phyloP scores from a whole-genome alignment of 805 yeast genomes.

The Barnettozyma pratensis region DNA sequence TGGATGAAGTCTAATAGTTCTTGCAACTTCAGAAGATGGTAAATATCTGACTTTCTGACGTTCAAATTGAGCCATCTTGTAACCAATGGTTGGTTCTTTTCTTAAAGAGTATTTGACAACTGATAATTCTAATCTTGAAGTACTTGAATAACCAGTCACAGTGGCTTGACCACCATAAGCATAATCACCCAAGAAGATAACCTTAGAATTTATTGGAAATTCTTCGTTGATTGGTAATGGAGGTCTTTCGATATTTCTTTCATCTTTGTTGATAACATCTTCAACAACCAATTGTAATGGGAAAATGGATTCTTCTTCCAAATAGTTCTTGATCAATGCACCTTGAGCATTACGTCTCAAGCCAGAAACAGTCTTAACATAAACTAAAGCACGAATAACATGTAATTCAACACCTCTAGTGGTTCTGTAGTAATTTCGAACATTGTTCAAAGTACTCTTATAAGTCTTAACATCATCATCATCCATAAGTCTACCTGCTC shows the following conservation, averaged over 20 bases:
- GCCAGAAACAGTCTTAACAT: constrained; percentile 76
- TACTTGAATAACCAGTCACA: constrained; percentile 53
- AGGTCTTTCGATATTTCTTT: constrained; percentile 63
- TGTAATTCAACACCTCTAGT: constrained; percentile 61
- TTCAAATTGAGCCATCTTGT: constrained; percentile 54
- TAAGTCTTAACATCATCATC: constrained; percentile 44
- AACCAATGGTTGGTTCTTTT: constrained; percentile 64
- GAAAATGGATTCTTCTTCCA: constrained; percentile 44
- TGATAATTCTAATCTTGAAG: constrained; percentile 41
- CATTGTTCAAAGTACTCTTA: constrained; percentile 33
- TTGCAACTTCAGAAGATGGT: constrained; percentile 62
- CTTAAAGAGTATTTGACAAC: constrained; percentile 45
- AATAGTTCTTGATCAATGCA: constrained; percentile 70
- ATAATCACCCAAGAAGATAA: constrained; percentile 76
- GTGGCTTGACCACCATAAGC: constrained; percentile 82
- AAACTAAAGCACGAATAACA: constrained; percentile 50
- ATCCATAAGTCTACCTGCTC: constrained; percentile 35
- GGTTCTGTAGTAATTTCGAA: constrained; percentile 40
- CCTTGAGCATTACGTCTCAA: constrained; percentile 65
- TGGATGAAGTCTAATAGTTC: constrained; percentile 50
- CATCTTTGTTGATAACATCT: constrained; percentile 65
- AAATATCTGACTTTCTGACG: constrained; percentile 49
- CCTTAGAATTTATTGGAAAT: constrained; percentile 68
- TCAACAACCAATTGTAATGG: constrained; percentile 85
- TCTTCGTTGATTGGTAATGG: constrained; percentile 79